Evolutionary conservation across 768 basidiomycete genomes (phyloP).

Genomic region (Leucocoprinus leucothites): DNA sequence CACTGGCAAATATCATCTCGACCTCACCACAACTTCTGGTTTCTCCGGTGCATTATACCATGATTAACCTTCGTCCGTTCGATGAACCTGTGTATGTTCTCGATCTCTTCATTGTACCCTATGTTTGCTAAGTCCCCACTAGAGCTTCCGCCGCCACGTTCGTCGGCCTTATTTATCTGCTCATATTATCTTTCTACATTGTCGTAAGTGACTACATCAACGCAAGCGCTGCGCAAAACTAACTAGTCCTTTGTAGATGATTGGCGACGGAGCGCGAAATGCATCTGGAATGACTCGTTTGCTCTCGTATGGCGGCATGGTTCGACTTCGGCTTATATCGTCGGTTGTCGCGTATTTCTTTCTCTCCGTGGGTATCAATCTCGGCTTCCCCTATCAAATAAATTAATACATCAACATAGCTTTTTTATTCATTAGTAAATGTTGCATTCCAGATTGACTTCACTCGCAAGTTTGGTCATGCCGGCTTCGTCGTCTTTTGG

Average conservation of each 20-base stretch:
- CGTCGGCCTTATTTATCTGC: conserved; percentile 54
- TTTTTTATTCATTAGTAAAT: conserved; percentile 61
- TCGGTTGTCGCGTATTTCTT: conserved; percentile 32
- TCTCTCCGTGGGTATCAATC: conserved; percentile 29
- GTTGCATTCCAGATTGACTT: conserved; percentile 62
- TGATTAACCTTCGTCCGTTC: conserved; percentile 56
- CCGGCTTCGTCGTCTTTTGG: conserved; percentile 67
- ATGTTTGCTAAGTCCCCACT: neutral
- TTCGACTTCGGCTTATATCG: conserved; percentile 31
- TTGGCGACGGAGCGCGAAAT: conserved; percentile 34
- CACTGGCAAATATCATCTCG: conserved; percentile 31
- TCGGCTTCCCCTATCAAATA: no score
- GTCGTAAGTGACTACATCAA: conserved; percentile 26
- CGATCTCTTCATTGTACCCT: neutral
- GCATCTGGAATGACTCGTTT: conserved; percentile 30
- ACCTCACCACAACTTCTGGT: conserved; percentile 50
- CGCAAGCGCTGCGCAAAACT: neutral
- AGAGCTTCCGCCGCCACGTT: conserved; percentile 54
- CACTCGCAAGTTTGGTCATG: conserved; percentile 44
- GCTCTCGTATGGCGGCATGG: conserved; percentile 30
- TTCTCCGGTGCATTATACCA: conserved; percentile 43
- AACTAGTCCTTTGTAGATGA: conserved; percentile 22
- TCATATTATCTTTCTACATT: conserved; percentile 41
- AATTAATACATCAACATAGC: conserved; percentile 24
- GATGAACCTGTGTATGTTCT: conserved; percentile 62